phyloP scores from a whole-genome alignment of 148 eudicot genomes.

The Silene conica region DNA sequence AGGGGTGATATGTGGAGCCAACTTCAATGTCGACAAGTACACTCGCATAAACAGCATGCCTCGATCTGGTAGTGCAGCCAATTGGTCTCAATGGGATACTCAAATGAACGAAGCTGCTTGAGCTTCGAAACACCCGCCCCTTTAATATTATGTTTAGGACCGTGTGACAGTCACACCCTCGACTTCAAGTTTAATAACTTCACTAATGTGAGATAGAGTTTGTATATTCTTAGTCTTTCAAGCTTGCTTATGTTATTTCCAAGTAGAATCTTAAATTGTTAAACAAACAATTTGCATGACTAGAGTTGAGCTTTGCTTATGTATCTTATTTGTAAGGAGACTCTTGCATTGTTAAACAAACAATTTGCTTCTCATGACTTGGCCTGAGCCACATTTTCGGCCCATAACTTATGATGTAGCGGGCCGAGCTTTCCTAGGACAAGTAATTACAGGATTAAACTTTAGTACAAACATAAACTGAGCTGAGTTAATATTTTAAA shows the following conservation, averaged over 20 bases:
- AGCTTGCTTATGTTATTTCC: neutral
- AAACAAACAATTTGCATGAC: neutral
- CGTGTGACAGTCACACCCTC: neutral
- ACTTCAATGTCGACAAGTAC: constrained; percentile 72
- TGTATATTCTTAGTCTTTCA: neutral
- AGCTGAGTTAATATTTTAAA: no score
- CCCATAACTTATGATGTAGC: neutral
- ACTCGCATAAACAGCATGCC: constrained; percentile 78
- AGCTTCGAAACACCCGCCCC: neutral
- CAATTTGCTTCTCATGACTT: neutral
- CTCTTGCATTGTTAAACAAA: neutral
- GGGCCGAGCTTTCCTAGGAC: no score
- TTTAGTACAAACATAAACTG: no score
- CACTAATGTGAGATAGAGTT: neutral
- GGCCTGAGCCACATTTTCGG: neutral
- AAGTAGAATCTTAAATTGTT: neutral
- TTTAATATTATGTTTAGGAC: neutral
- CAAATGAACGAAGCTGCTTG: constrained; percentile 26
- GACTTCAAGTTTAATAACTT: neutral
- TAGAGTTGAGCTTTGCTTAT: neutral
- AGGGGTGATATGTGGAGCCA: constrained; percentile 82
- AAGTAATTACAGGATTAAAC: no score
- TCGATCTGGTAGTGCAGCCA: constrained; percentile 64
- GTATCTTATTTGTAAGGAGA: neutral
- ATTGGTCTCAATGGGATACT: constrained; percentile 53